Evolutionary conservation across 2,329 filamentous ascomycete species (phyloP).

Genomic region (Aspergillus alliaceus): DNA sequence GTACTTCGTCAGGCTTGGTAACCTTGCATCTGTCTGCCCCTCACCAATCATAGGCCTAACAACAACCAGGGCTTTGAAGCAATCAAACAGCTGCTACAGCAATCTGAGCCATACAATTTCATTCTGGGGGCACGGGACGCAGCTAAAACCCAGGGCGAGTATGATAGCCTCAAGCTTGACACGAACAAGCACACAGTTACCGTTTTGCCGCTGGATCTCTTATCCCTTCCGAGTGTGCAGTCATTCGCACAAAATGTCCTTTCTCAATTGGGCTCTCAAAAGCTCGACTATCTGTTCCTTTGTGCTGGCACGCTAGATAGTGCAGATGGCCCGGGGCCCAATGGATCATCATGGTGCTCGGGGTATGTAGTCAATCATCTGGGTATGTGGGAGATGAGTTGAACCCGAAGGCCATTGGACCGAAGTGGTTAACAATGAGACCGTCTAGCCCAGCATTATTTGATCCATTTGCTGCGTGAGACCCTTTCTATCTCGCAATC

Average conservation of each 20-base stretch:
- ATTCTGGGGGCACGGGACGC: conserved; percentile 24
- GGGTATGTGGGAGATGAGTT: not conserved
- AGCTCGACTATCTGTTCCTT: not conserved
- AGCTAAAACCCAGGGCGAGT: not conserved
- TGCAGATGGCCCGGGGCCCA: not conserved
- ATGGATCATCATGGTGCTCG: not conserved
- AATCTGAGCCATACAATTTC: conserved; percentile 22
- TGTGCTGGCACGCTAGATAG: not conserved
- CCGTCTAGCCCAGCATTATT: not conserved
- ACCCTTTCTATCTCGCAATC: conserved; percentile 19
- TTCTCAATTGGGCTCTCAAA: not conserved
- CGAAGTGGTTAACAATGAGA: not conserved
- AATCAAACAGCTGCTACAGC: conserved; percentile 24
- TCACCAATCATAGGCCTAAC: not conserved
- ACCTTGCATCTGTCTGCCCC: not conserved
- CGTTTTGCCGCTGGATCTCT: not conserved
- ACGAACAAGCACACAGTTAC: not conserved
- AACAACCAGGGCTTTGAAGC: conserved; percentile 24
- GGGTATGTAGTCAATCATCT: not conserved
- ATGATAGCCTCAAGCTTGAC: not conserved
- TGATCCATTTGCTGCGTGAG: conserved; percentile 2
- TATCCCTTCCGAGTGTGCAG: not conserved
- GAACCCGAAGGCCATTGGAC: not conserved
- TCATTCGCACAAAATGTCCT: not conserved
- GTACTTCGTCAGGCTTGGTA: not conserved